Evolutionary conservation across 2,329 filamentous ascomycete genomes (phyloP).

Genomic region (Pseudogymnoascus sp.): DNA sequence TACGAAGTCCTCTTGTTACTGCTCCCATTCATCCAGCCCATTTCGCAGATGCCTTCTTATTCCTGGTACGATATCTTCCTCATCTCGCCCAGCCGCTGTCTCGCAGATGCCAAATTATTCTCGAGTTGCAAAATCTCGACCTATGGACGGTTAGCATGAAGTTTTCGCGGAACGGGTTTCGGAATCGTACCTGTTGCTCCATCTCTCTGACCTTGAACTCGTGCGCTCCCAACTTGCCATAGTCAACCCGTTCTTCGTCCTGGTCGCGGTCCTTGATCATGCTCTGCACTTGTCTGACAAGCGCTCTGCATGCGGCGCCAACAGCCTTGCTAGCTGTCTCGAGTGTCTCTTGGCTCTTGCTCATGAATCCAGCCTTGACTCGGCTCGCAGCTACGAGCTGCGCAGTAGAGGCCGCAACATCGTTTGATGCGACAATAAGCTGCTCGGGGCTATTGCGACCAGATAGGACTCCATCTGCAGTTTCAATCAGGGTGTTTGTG

Average conservation of each 20-base stretch:
- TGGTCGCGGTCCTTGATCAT: conserved; percentile 84
- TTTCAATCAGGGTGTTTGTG: conserved; percentile 96
- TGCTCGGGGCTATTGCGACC: conserved; percentile 91
- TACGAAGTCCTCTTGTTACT: not conserved
- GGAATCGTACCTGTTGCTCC: conserved; percentile 84
- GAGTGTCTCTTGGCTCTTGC: conserved; percentile 85
- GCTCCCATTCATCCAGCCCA: not conserved
- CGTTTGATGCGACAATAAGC: conserved; percentile 94
- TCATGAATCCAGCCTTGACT: conserved; percentile 98
- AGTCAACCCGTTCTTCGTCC: conserved; percentile 80
- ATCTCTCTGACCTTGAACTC: conserved; percentile 99
- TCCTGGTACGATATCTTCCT: conserved; percentile 39
- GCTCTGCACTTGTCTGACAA: conserved; percentile 88
- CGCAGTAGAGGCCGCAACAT: conserved; percentile 90
- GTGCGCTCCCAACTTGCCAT: conserved; percentile 77
- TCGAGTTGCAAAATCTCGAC: conserved; percentile 96
- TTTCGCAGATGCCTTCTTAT: conserved; percentile 11
- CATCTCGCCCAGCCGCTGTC: conserved; percentile 89
- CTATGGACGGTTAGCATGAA: conserved; percentile 36
- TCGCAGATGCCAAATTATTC: conserved; percentile 71
- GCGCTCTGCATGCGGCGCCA: conserved; percentile 72
- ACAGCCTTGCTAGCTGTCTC: conserved; percentile 91
- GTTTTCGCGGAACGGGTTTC: not conserved
- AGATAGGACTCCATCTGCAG: conserved; percentile 88
- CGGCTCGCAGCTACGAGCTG: conserved; percentile 92